A percentile compares a stretch with the other conserved stretches of the same genome.
Conservation (phyloP, 169 alveolate genomes). For the Eimeria necatrix region DNA sequence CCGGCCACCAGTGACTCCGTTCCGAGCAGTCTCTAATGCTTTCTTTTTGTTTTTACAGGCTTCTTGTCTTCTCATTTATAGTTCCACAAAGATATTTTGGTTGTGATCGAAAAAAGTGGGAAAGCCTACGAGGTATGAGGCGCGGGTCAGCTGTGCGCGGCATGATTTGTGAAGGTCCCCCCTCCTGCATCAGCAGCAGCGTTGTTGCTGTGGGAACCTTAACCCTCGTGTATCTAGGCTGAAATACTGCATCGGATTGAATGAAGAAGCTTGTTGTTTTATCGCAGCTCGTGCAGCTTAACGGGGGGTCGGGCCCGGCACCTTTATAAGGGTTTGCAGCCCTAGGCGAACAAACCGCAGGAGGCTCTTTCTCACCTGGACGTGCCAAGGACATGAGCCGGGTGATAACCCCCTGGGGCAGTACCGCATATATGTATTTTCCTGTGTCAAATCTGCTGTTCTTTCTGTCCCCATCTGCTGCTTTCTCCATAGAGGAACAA, state of each 20-base stretch:
- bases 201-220: constrained; percentile 47
- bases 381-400: constrained; percentile 68
- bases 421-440: constrained; percentile 13
- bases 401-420: constrained; percentile 41
- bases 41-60: neutral
- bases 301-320: constrained; percentile 67
- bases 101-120: neutral
- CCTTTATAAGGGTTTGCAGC: constrained; percentile 31
- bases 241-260: constrained; percentile 38
- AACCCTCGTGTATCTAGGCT: constrained; percentile 24
- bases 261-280: constrained; percentile 12
- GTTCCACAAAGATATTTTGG: constrained; percentile 28
- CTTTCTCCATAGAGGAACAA: constrained; percentile 11
- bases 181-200: constrained; percentile 65
- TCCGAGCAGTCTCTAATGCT: neutral
- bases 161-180: constrained; percentile 56
- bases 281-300: constrained; percentile 26
- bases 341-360: constrained; percentile 16
- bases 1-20: neutral
- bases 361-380: constrained; percentile 57
- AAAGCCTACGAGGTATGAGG: neutral
- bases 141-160: constrained; percentile 50
- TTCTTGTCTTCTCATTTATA: neutral
- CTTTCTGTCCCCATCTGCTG: constrained; percentile 16
- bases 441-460: constrained; percentile 40